Evolutionary conservation across 2,329 filamentous ascomycete genomes (phyloP), one percentile per base, ranked within the genome.

Genomic region (Clonostachys rosea): DNA sequence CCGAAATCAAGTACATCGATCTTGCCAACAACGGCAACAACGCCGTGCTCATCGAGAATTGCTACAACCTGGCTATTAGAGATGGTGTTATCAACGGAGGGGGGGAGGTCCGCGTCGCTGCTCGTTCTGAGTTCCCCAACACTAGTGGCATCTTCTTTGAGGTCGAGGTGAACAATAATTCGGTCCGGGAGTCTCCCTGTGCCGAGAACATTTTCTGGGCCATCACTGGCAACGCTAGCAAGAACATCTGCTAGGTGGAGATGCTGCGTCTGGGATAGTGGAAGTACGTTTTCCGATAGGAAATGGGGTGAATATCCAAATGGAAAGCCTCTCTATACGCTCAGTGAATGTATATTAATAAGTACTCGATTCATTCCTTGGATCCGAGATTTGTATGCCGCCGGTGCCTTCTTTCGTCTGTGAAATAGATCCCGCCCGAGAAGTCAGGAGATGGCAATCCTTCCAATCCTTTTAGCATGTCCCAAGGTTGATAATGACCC

Each of bases 51-150:
- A 47, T 47, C 18, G 45, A 47, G 45, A 47, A 47, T 20, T 47
- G 45, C 41, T 47, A 47, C 40, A 47, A 47, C 34, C 40, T 47
- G 12, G 40, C 45, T 18, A 47, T 47, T 14, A 18, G 33, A 8
- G 41, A 35, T 14, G 45, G 45, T 14, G 40, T 43, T 5, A 34
- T 47, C n/a, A 43, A 42, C 24, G 45, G 45, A 6, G 45, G 45
- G 5, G 45, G 45, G 30, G 45, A 47, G 40, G 45, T 47, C 30
- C 40, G 45, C 17, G 12, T 47, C 14, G 40, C 45, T 11, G 45
- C 45, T n/a, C 45, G 45, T 41, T 17, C n/a, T 35, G 45, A 47
- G 45, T 47, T 47, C 24, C 45, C 45, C 34, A 47, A 47, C 45
- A 47, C 24, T 3, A 47, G 45, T 20, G 45, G 40, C 4, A 37